Conservation (phyloP, 2,329 filamentous ascomycete species). For the Sclerotiophoma versabilis region DNA sequence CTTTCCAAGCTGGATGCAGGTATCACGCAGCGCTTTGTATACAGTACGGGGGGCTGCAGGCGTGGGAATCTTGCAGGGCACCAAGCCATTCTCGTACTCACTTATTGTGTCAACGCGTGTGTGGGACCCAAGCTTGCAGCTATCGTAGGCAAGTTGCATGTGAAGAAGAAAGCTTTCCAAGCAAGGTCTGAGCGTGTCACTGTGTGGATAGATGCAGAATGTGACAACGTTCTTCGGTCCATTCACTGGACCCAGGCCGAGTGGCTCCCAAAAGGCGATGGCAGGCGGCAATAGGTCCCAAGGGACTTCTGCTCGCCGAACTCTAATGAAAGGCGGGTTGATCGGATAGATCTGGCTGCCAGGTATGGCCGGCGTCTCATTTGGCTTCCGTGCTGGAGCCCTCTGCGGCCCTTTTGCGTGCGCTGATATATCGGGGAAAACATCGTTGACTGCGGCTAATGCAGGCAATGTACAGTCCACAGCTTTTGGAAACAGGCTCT, state of each 20-base stretch:
- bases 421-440: slow-evolving; percentile 50
- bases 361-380: slow-evolving; percentile 36
- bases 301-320: slow-evolving; percentile 72
- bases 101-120: slow-evolving; percentile 50
- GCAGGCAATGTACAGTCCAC: slow-evolving; percentile 41
- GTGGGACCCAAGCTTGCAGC: slow-evolving; percentile 74
- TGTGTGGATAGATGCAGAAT: slow-evolving; percentile 74
- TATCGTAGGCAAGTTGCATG: slow-evolving; percentile 75
- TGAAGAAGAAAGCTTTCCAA: slow-evolving; percentile 71
- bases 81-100: slow-evolving; percentile 45
- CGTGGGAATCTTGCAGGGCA: slow-evolving; percentile 36
- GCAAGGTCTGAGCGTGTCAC: slow-evolving; percentile 67
- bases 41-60: slow-evolving; percentile 30
- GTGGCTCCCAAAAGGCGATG: slow-evolving; percentile 80
- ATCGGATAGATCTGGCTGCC: slow-evolving; percentile 55
- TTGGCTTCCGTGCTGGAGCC: slow-evolving; percentile 39
- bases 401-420: slow-evolving; percentile 47
- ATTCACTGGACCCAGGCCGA: slow-evolving; percentile 75
- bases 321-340: slow-evolving; percentile 72
- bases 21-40: slow-evolving; percentile 43
- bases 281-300: slow-evolving; percentile 78
- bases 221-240: slow-evolving; percentile 75
- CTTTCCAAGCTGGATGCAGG: slow-evolving; percentile 53
- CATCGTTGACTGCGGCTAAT: slow-evolving; percentile 53
- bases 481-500: slow-evolving; percentile 40